A percentile compares a stretch with the other conserved stretches of the same genome.
phyloP scores from a whole-genome alignment of 2,329 filamentous ascomycete genomes.

The Dendrostoma leiphaemia region DNA sequence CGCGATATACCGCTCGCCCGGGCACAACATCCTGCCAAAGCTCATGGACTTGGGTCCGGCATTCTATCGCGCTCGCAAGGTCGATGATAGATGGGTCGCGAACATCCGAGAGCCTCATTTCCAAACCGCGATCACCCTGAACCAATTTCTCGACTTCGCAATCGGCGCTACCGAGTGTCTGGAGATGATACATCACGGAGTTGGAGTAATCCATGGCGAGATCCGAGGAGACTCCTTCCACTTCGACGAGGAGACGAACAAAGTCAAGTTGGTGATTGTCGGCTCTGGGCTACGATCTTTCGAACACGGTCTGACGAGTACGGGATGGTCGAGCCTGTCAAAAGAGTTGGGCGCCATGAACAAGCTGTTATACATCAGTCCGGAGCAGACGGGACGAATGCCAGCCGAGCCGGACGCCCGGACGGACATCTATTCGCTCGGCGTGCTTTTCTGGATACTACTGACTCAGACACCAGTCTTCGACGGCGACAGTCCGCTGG shows the following conservation, averaged over 20 bases:
- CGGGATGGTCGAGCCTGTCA: constrained; percentile 81
- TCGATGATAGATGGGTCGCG: constrained; percentile 49
- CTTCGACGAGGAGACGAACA: constrained; percentile 67
- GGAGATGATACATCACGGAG: constrained; percentile 86
- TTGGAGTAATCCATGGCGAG: constrained; percentile 86
- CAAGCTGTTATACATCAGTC: constrained; percentile 88
- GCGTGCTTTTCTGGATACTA: constrained; percentile 85
- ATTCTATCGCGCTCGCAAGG: constrained; percentile 58
- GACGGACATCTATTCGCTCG: constrained; percentile 91
- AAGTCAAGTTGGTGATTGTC: constrained; percentile 79
- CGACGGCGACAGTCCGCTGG: constrained; percentile 74
- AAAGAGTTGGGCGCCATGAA: constrained; percentile 83
- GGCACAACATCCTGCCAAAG: constrained; percentile 68
- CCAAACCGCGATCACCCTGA: constrained; percentile 63
- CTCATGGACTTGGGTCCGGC: constrained; percentile 77
- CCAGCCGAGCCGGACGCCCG: constrained; percentile 87
- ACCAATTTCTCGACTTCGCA: constrained; percentile 84
- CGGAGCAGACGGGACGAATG: constrained; percentile 91
- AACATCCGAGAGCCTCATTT: constrained; percentile 44
- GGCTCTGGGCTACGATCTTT: constrained; percentile 86
- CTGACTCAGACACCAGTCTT: constrained; percentile 79
- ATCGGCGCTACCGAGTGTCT: constrained; percentile 83
- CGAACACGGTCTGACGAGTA: constrained; percentile 82
- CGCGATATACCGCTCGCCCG: constrained; percentile 77
- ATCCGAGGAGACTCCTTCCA: constrained; percentile 90